Evolutionary conservation across 139 green algal species (phyloP), one percentile per base, ranked within the genome.

Genomic region (Ettlia oleoabundans): DNA sequence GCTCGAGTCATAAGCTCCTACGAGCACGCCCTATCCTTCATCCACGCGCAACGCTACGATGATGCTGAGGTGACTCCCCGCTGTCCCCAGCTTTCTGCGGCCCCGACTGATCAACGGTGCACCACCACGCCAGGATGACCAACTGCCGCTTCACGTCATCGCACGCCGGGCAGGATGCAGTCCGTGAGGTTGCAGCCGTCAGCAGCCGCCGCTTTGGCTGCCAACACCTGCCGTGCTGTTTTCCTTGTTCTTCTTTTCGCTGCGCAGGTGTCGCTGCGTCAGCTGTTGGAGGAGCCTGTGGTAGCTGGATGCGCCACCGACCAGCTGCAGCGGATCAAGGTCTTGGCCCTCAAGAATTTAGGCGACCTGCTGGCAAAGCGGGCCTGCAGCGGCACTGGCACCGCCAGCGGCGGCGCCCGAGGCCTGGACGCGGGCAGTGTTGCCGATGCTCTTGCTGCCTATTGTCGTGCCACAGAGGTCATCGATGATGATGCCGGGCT

Each of bases 261-360:
- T 24, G 28, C n/a, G 64, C 63, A 87, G 75, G 64, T 30, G 10
- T 37, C 33, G 38, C 61, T 87, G 51, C 74, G 83, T 9, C 9
- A 30, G 37, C 43, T 87, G 43, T 43, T 87, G 26, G 51, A 40
- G 8, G 75, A 84, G 22, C 64, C 64, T 0, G 32, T 80, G 5
- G 83, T 87, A 30, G 47, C 58, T 21, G 66, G 32, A 2, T 51
- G 65, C 28, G 76, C 64, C 26, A 87, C 65, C 33, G 83, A 87
- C 47, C 83, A 83, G 65, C 78, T 87, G 43, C 83, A 84, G 4
- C 43, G 76, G 8, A 51, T 87, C 47, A 65, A 78, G 33, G 72
- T 76, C 35, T 28, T 87, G 43, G 55, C 76, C 4, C 35, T 84
- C 0, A 87, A 79, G 42, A 87, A 87, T 51, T 66, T 87, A 5